phyloP scores from a whole-genome alignment of 176 grass and related monocot genomes.

The Phragmites australis region DNA sequence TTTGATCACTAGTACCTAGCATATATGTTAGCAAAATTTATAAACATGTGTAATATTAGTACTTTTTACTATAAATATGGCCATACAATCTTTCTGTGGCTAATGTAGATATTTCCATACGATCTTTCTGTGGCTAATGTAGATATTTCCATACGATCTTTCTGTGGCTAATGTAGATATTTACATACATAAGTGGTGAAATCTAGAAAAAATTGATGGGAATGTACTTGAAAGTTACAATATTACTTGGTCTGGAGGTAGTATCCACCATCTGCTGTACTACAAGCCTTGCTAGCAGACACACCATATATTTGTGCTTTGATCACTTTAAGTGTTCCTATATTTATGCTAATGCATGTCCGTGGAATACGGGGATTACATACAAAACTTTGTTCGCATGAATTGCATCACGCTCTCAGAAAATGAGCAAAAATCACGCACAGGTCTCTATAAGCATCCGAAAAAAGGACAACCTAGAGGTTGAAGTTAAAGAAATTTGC shows the following conservation, averaged over 20 bases:
- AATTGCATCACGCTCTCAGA: too few relatives aligned
- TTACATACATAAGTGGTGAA: background rate
- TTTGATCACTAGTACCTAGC: too few relatives aligned
- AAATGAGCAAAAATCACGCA: too few relatives aligned
- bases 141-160: background rate
- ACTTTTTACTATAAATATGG: background rate
- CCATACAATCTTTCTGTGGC: background rate
- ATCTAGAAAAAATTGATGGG: background rate
- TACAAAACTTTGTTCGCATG: too few relatives aligned
- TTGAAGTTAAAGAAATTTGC: too few relatives aligned
- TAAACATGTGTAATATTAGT: background rate
- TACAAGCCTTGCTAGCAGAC: background rate
- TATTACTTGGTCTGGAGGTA: background rate
- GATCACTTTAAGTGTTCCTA: background rate
- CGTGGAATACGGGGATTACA: too few relatives aligned
- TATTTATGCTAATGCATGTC: background rate
- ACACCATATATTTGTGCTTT: background rate
- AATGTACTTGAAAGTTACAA: background rate
- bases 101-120: too few relatives aligned
- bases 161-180: background rate
- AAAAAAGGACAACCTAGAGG: too few relatives aligned
- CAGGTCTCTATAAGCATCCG: too few relatives aligned
- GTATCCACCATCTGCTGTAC: background rate
- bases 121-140: too few relatives aligned
- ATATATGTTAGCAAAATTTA: too few relatives aligned